phyloP scores from a whole-genome alignment of 2,329 filamentous ascomycete genomes.

The Zasmidium citrigriseum region DNA sequence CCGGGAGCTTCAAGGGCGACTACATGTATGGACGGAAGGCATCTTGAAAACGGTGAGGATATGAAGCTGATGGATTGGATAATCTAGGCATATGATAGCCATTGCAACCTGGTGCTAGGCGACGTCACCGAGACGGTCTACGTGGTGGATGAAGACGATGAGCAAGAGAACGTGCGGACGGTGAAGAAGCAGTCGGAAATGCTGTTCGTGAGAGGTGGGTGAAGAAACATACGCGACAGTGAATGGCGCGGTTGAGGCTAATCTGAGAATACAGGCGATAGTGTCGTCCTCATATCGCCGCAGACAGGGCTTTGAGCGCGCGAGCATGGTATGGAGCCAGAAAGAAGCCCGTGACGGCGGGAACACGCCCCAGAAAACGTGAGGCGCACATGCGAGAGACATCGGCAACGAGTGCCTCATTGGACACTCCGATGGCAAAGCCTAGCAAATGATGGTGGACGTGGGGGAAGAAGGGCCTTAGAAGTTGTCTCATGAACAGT shows the following conservation, averaged over 20 bases:
- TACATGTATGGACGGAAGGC: slow-evolving; percentile 69
- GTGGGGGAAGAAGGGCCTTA: neutral
- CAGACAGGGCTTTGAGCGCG: slow-evolving; percentile 24
- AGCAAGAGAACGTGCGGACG: slow-evolving; percentile 77
- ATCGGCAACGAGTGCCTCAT: too few relatives aligned
- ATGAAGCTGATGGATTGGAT: slow-evolving; percentile 14
- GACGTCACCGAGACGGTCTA: slow-evolving; percentile 98
- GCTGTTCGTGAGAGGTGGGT: slow-evolving; percentile 91
- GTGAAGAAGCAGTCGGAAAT: slow-evolving; percentile 97
- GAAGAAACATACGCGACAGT: neutral
- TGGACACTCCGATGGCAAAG: too few relatives aligned
- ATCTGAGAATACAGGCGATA: slow-evolving; percentile 43
- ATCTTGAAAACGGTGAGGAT: neutral
- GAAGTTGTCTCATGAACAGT: neutral
- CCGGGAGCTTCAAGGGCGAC: slow-evolving; percentile 87
- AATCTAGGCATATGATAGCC: slow-evolving; percentile 88
- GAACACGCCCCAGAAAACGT: too few relatives aligned
- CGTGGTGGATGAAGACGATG: slow-evolving; percentile 82
- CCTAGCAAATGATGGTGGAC: too few relatives aligned
- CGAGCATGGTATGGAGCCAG: neutral
- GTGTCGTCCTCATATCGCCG: slow-evolving; percentile 52
- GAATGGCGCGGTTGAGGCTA: neutral
- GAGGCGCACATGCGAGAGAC: too few relatives aligned
- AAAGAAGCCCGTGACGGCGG: too few relatives aligned
- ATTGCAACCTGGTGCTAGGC: slow-evolving; percentile 94